Conservation (phyloP, 2,329 filamentous ascomycete species). For the Geosmithia flava region DNA sequence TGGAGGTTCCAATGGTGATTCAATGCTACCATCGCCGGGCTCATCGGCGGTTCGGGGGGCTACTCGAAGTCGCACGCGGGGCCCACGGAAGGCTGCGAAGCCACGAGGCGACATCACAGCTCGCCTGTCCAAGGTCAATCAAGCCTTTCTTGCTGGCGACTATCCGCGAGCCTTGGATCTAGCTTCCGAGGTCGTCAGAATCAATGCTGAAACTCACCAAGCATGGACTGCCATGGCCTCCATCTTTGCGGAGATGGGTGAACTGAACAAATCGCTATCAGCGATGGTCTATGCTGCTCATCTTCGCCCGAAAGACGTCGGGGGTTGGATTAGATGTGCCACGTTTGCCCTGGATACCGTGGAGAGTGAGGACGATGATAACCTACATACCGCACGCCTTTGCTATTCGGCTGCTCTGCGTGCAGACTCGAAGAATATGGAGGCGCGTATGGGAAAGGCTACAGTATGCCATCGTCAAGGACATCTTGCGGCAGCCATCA, state of each 20-base stretch:
- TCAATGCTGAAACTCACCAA: conserved; percentile 54
- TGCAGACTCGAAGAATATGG: conserved; percentile 42
- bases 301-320: conserved; percentile 46
- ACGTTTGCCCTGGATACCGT: conserved; percentile 40
- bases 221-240: conserved; percentile 52
- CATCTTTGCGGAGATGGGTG: conserved; percentile 47
- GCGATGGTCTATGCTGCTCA: conserved; percentile 51
- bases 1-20: conserved; percentile 6
- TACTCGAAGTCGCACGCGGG: conserved; percentile 18
- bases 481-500: conserved; percentile 37
- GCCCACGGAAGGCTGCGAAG: conserved; percentile 50
- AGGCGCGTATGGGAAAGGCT: conserved; percentile 47
- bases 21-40: conserved; percentile 4
- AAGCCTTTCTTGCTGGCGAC: conserved; percentile 51
- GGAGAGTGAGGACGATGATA: conserved; percentile 31
- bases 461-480: conserved; percentile 44
- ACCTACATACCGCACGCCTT: conserved; percentile 40
- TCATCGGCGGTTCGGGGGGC: conserved; percentile 6
- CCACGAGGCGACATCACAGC: conserved; percentile 60
- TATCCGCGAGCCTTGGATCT: conserved; percentile 47
- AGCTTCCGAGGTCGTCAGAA: conserved; percentile 51
- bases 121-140: conserved; percentile 52
- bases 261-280: conserved; percentile 42
- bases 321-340: conserved; percentile 47
- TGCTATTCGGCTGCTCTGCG: conserved; percentile 49